Conservation (phyloP, 73 alveolate genomes). For the Tetrahymena malaccensis region DNA sequence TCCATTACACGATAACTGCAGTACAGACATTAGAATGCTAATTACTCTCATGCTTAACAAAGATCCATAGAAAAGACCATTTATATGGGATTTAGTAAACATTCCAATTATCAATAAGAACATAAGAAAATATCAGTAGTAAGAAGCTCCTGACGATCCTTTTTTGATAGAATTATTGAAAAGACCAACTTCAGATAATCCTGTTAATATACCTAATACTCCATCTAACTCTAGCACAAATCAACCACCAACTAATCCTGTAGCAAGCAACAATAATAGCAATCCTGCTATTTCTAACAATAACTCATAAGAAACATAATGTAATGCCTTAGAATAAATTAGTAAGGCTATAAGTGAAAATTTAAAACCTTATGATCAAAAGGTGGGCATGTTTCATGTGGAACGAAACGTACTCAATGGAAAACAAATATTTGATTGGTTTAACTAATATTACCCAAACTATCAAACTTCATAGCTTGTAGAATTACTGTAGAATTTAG, state of each 20-base stretch:
- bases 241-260: not conserved
- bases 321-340: not conserved
- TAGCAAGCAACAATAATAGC: not conserved
- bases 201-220: not conserved
- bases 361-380: not conserved
- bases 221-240: not conserved
- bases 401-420: not conserved
- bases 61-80: constrained; percentile 83
- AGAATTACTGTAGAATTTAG: not conserved
- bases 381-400: not conserved
- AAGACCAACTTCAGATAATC: not conserved
- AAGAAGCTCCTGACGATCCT: constrained; percentile 48
- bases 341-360: not conserved
- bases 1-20: constrained; percentile 48
- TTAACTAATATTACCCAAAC: not conserved
- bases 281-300: not conserved
- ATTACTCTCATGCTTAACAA: constrained; percentile 63
- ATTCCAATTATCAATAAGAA: constrained; percentile 62
- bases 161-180: constrained; percentile 31
- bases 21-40: constrained; percentile 44
- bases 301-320: not conserved
- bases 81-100: constrained; percentile 64
- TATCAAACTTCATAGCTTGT: not conserved
- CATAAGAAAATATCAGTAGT: constrained; percentile 49
- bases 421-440: not conserved